These are phyloP conservation scores for Caryopteris hybrid DNA, from an alignment of 305 asterid species.

Conservation along the genomic window DNA sequence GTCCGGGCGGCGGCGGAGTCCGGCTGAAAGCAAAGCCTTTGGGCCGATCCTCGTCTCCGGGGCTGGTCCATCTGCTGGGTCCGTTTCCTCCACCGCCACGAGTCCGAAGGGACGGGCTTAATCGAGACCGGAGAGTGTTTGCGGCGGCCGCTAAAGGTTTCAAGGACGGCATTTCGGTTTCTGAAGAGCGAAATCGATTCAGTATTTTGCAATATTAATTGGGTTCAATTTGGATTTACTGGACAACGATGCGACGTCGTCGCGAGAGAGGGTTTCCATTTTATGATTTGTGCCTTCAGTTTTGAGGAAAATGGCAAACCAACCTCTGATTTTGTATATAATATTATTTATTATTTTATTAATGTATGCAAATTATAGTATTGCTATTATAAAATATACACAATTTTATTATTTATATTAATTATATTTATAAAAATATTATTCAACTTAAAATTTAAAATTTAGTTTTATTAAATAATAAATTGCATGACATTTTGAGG, in stretches of 20 bases:
- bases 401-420: too few species aligned
- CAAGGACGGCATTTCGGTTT: constrained; percentile 35
- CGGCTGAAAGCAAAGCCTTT: constrained; percentile 67
- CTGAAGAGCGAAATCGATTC: not conserved
- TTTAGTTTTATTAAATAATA: too few species aligned
- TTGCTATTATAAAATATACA: too few species aligned
- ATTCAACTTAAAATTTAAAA: too few species aligned
- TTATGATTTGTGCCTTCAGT: too few species aligned
- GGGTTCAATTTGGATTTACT: not conserved
- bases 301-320: too few species aligned
- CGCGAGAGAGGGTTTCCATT: too few species aligned
- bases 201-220: not conserved
- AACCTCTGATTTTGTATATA: too few species aligned
- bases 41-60: constrained; percentile 78
- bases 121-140: constrained; percentile 54
- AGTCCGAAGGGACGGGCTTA: constrained; percentile 49
- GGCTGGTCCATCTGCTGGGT: constrained; percentile 60
- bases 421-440: too few species aligned
- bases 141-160: constrained; percentile 63
- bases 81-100: constrained; percentile 61
- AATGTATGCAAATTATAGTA: too few species aligned
- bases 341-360: too few species aligned
- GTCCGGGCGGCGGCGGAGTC: constrained; percentile 64
- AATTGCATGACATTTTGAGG: too few species aligned
- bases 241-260: not conserved